Base-by-base conservation (phyloP, 139 green algal genomes). In the Deuterostichococcus epilithicus region DNA sequence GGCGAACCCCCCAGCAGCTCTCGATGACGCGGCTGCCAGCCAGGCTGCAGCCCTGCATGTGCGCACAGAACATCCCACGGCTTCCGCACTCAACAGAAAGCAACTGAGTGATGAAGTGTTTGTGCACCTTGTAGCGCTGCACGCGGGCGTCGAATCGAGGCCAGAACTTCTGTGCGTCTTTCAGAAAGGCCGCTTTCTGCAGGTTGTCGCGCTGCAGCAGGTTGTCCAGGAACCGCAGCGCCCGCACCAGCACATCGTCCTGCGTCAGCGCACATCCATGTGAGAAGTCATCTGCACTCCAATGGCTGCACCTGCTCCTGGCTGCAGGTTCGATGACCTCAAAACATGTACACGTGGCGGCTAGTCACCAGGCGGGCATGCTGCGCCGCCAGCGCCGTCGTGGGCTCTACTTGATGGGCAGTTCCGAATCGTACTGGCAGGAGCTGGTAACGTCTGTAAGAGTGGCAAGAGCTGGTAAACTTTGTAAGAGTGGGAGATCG, bases 141-240 rank as follows among this genome's bases (percentile, higher is more conserved):
- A 97, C 80, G 2, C 93, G 83, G 36, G 81, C 70, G 77, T 95
- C 88, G 65, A 97, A 88, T 35, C 83, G 80, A 13, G 68, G 60
- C 85, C 89, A 95, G 1, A 95, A 78, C 59, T 34, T 47, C 1
- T 59, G 69, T n/a, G 95, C 78, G 70, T 94, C 86, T 22, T 91
- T 87, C 32, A 95, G 76, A 68, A 96, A 94, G 30, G 82, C 85
- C 6, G 87, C 87, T 80, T 93, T 93, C 73, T 94, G 87, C 25
- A 84, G 47, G 26, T 68, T 72, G 38, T 95, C 90, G 5, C 86
- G 82, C 80, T 95, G 90, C 47, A 97, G 73, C 47, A 97, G 85
- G 63, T 75, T 84, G 78, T 97, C 92, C 66, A 97, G 81, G 74
- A 97, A 97, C 60, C 87, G 81, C 72, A 96, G 83, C 18, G 86